These are phyloP conservation scores for Aspergillus glaucus DNA, from an alignment of 2,329 filamentous ascomycete genomes.

Conservation along the genomic window DNA sequence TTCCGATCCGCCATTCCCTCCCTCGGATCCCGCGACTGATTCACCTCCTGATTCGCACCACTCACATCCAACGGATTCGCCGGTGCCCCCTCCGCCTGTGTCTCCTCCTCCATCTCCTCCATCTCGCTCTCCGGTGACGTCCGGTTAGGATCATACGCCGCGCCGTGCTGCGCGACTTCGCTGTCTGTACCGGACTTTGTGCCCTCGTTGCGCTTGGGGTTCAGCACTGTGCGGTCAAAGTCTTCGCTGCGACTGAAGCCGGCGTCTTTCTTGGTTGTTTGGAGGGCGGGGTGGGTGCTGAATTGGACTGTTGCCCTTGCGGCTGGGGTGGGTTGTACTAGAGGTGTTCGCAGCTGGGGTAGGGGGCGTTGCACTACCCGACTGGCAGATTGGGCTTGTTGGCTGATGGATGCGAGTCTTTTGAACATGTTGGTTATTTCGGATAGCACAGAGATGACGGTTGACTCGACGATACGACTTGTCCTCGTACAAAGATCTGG, in stretches of 20 bases:
- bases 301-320: not conserved
- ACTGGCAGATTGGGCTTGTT: constrained; percentile 3
- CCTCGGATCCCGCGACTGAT: constrained; percentile 39
- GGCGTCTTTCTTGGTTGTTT: constrained; percentile 1
- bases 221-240: constrained; percentile 55
- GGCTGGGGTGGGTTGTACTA: not conserved
- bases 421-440: constrained; percentile 1
- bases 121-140: constrained; percentile 59
- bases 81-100: constrained; percentile 31
- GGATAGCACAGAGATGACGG: not conserved
- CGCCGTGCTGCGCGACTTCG: constrained; percentile 51
- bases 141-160: constrained; percentile 63
- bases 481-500: no score
- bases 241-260: constrained; percentile 1
- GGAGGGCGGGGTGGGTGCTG: constrained; percentile 1
- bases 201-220: constrained; percentile 61
- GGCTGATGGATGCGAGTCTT: constrained; percentile 3
- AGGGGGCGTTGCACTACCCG: not conserved
- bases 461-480: not conserved
- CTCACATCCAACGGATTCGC: constrained; percentile 53
- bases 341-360: constrained; percentile 1
- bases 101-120: constrained; percentile 30
- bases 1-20: constrained; percentile 41
- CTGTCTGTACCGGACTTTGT: constrained; percentile 61
- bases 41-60: constrained; percentile 55